Base-by-base conservation (phyloP, 2,329 filamentous ascomycete genomes). In the Cercospora canescens region DNA sequence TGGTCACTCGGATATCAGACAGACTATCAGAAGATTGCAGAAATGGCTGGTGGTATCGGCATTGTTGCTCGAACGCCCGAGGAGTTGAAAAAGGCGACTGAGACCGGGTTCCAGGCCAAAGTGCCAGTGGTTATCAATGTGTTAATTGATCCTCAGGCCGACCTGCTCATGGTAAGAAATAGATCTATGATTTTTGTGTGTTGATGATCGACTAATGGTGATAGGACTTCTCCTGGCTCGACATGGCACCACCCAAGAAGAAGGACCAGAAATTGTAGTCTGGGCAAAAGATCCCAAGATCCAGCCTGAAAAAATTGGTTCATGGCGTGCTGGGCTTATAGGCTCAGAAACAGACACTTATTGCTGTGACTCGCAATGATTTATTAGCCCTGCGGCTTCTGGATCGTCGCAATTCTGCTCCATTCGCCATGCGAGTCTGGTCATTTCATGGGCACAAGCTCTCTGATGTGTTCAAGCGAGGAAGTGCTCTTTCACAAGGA, bases 91-190 rank as follows among this genome's bases (percentile, higher is more conserved):
- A 76, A 72, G 60, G 85, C 84, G n/a, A 84, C 84, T 7, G 75
- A 80, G 63, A 79, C 81, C 62, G 86, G 85, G 0, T 87, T 83
- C 69, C 73, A 78, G 65, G 79, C 81, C 9, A 79, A 75, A 34
- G 81, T 79, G 12, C 83, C 84, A 0, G 83, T 82, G 1, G 77
- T 87, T 8, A 79, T 87, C 1, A 87, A 87, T 78, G 79, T 87
- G 2, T 80, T 87, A 50, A 83, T 87, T 66, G 84, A 86, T 50
- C 70, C 72, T n/a, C 67, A 73, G 39, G 64, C 71, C 32, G 73
- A 74, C 63, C 61, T 74, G 41, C 63, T 64, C 2, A 74, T 74
- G 73, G 73, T 74, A 57, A 69, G 72, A 67, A 18, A n/a, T 45
- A 6, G 5, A n/a, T 30, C 8, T 26, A 9, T 41, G 5, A 3